Conservation (phyloP, 768 basidiomycete species). For the Pleurotus ostreatus region DNA sequence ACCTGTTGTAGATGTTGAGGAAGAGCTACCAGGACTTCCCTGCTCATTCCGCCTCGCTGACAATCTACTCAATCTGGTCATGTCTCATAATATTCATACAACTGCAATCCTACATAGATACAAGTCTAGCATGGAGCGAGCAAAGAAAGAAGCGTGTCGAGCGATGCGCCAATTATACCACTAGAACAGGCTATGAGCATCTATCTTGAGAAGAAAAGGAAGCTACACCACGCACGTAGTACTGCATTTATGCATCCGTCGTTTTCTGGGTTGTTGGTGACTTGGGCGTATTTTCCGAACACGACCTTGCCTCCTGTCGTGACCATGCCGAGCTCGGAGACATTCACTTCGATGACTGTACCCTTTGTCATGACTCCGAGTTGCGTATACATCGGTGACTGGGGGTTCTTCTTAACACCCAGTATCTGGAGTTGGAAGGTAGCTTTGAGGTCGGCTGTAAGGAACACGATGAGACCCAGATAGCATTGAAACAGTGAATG, state of each 20-base stretch:
- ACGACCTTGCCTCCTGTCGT: slow-evolving; percentile 95
- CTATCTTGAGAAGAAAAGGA: too few relatives aligned
- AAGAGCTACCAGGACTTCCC: too few relatives aligned
- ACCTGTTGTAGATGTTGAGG: too few relatives aligned
- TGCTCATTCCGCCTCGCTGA: too few relatives aligned
- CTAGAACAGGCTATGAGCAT: too few relatives aligned
- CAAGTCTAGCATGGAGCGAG: too few relatives aligned
- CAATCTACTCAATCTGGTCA: too few relatives aligned
- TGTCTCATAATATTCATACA: too few relatives aligned
- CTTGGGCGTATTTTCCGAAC: slow-evolving; percentile 90
- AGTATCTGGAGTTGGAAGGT: slow-evolving; percentile 98
- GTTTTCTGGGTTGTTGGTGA: slow-evolving; percentile 94
- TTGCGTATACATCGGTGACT: slow-evolving; percentile 96
- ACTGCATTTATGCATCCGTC: slow-evolving; percentile 97
- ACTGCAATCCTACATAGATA: too few relatives aligned
- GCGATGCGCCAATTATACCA: too few relatives aligned
- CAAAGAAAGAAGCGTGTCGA: too few relatives aligned
- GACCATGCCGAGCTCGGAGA: slow-evolving; percentile 97
- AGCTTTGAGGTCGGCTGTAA: slow-evolving; percentile 88
- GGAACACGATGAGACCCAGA: not conserved
- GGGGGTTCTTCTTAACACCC: slow-evolving; percentile 99
- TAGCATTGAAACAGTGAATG: not conserved
- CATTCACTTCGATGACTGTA: slow-evolving; percentile 97
- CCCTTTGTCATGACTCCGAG: slow-evolving; percentile 98
- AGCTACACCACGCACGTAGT: slow-evolving; percentile 55